Percentiles rank a stretch among this genome's conserved stretches.
These are phyloP conservation scores for Russula dissimulans DNA, from an alignment of 768 basidiomycete species.

Conservation along the genomic window DNA sequence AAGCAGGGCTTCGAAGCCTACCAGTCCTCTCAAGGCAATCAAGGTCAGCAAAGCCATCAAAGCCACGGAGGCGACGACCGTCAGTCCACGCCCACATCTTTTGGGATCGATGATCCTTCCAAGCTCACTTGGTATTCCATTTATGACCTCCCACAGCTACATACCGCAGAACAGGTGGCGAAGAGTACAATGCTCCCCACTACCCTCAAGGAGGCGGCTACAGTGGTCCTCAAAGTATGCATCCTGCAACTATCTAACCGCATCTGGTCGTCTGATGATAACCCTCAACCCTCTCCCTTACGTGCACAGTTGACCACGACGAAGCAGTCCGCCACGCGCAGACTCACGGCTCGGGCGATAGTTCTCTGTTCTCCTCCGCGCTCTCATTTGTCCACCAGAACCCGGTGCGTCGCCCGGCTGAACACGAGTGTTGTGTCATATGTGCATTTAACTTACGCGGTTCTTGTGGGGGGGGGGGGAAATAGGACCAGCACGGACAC, in stretches of 20 bases:
- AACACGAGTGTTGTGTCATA: too few species aligned
- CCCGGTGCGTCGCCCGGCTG: conserved; percentile 31
- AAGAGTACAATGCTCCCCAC: conserved; percentile 51
- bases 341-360: conserved; percentile 46
- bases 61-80: conserved; percentile 31
- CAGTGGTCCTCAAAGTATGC: conserved; percentile 21
- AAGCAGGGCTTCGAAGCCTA: conserved; percentile 55
- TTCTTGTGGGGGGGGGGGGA: background rate
- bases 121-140: background rate
- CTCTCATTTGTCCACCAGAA: conserved; percentile 43
- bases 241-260: background rate
- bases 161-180: conserved; percentile 47
- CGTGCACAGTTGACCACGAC: conserved; percentile 47
- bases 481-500: conserved; percentile 42
- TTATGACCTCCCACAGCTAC: conserved; percentile 9
- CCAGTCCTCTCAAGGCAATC: conserved; percentile 21
- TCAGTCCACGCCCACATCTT: conserved; percentile 21
- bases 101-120: background rate
- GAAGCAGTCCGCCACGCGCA: conserved; percentile 51
- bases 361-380: conserved; percentile 47
- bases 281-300: background rate
- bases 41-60: background rate
- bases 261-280: conserved; percentile 2
- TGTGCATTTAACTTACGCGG: background rate
- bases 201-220: conserved; percentile 25